A percentile compares a stretch with the other conserved stretches of the same genome.
phyloP scores from a whole-genome alignment of 1,284 basidiomycete species.

The Athelia sp. region DNA sequence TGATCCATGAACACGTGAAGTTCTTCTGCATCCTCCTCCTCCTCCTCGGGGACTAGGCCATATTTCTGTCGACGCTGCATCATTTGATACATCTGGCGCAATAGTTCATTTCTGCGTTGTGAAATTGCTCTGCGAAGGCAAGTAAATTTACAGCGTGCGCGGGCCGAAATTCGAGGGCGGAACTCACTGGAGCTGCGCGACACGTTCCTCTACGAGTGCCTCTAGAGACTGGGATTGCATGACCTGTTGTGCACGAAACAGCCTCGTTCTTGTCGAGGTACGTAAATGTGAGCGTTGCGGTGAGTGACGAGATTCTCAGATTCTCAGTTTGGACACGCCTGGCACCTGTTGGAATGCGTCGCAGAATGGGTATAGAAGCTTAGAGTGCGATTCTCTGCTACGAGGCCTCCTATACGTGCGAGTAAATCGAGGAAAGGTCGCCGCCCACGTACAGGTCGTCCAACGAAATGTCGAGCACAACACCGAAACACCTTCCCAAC shows the following conservation, averaged over 20 bases:
- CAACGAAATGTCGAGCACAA: no score
- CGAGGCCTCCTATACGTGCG: no score
- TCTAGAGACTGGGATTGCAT: constrained; percentile 20
- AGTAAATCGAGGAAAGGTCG: no score
- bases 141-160: background rate
- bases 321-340: no score
- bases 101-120: constrained; percentile 57
- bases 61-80: constrained; percentile 44
- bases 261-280: background rate
- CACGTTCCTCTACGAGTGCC: constrained; percentile 33
- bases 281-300: background rate
- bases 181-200: constrained; percentile 34
- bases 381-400: no score
- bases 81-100: constrained; percentile 64
- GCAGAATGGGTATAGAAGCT: no score
- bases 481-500: no score
- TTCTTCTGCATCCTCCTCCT: constrained; percentile 38
- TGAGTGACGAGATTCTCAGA: no score
- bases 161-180: background rate
- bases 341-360: no score
- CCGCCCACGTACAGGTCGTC: no score
- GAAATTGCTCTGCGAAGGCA: constrained; percentile 45
- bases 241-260: constrained; percentile 6
- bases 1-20: constrained; percentile 45
- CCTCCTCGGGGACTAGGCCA: constrained; percentile 33